These are phyloP conservation scores for Ochetophila trinervis DNA, from an alignment of 306 rosid species.

Conservation along the genomic window DNA sequence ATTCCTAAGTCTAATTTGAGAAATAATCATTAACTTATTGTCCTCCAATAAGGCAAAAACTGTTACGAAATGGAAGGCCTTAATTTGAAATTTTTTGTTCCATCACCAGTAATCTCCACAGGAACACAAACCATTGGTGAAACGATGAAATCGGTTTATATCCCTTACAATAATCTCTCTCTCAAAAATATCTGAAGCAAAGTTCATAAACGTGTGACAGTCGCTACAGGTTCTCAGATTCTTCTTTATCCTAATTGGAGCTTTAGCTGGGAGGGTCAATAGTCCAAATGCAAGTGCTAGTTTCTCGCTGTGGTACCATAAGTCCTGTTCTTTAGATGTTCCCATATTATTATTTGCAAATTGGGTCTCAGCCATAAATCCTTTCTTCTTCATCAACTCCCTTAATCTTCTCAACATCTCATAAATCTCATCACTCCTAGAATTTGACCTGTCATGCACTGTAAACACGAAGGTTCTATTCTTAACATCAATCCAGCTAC, in stretches of 20 bases:
- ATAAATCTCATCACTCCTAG: constrained; percentile 45
- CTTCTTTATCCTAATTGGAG: constrained; percentile 52
- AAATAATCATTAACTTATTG: neutral
- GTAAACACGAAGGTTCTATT: constrained; percentile 46
- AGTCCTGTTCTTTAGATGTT: constrained; percentile 47
- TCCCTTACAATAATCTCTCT: constrained; percentile 58
- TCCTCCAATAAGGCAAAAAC: neutral
- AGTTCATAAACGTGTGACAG: constrained; percentile 48
- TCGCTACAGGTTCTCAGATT: constrained; percentile 57
- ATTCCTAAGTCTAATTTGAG: neutral
- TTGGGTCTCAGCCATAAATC: constrained; percentile 45
- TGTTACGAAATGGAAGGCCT: neutral
- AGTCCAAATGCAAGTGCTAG: constrained; percentile 60
- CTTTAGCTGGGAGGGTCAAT: constrained; percentile 45
- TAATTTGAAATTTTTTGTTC: constrained; percentile 7
- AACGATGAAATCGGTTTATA: constrained; percentile 47
- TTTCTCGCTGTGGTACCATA: constrained; percentile 56
- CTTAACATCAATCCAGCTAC: constrained; percentile 58
- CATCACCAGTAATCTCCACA: constrained; percentile 56
- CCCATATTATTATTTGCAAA: constrained; percentile 46
- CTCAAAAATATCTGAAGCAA: constrained; percentile 45
- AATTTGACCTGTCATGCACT: constrained; percentile 50
- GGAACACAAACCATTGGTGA: constrained; percentile 51
- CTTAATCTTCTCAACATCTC: constrained; percentile 41
- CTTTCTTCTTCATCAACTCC: constrained; percentile 44